Conservation (phyloP, 306 rosid species). For the Dalbergia oliveri region DNA sequence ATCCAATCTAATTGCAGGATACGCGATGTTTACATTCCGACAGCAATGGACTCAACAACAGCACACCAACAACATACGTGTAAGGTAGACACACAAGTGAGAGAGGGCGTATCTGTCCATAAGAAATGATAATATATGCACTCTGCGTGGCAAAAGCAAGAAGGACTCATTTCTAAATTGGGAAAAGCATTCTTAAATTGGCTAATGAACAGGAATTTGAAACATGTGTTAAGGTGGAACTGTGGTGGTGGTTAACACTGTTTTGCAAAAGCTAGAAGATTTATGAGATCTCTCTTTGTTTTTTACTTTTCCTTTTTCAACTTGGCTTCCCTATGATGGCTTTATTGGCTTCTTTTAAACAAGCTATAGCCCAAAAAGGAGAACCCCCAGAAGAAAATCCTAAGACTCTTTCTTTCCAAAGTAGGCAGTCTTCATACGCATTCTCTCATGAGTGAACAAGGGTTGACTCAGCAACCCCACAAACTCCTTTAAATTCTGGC, state of each 20-base stretch:
- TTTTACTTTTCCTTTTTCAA: conserved; percentile 73
- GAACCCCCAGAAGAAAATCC: conserved; percentile 54
- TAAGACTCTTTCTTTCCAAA: conserved; percentile 65
- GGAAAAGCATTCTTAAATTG: conserved; percentile 60
- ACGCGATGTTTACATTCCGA: conserved; percentile 68
- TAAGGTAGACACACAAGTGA: conserved; percentile 49
- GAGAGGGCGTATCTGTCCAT: conserved; percentile 39
- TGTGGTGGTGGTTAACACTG: conserved; percentile 78
- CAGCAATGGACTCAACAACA: conserved; percentile 55
- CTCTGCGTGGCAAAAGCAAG: no score
- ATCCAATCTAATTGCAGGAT: conserved; percentile 78
- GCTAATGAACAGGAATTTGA: conserved; percentile 41
- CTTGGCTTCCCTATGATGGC: conserved; percentile 68
- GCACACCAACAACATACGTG: conserved; percentile 53
- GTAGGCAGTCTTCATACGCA: conserved; percentile 88
- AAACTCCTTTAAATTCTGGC: conserved; percentile 71
- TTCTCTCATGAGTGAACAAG: conserved; percentile 57
- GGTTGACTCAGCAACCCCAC: conserved; percentile 77
- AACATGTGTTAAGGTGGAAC: conserved; percentile 51
- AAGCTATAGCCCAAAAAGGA: conserved; percentile 32
- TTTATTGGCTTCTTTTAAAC: conserved; percentile 56
- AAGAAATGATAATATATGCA: no score
- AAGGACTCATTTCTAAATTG: conserved; percentile 55
- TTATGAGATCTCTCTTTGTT: conserved; percentile 71
- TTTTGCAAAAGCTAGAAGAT: conserved; percentile 76